Base-by-base conservation (phyloP, 768 basidiomycete genomes). In the Xerocomellus chrysenteron region DNA sequence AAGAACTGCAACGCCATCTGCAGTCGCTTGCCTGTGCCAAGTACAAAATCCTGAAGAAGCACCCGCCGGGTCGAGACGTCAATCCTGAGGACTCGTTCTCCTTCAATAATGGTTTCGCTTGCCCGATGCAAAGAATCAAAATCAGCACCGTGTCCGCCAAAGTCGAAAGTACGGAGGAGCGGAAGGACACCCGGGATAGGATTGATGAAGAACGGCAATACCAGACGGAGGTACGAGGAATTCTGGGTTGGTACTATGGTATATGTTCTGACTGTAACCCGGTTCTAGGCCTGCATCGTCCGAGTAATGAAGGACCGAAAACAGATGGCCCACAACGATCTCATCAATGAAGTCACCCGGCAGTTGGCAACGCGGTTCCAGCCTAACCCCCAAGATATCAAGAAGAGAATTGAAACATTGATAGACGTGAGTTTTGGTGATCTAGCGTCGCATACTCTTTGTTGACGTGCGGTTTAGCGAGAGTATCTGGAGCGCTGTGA, bases 291-390 rank as follows among this genome's bases (percentile, higher is more conserved):
- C 2, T 98, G 93, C 67, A 89, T 98, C 59, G 97, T 99, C 26
- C 87, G 97, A 33, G 86, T 98, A 30, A 98, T 99, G 96, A 98
- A 98, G 75, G 88, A 93, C 68, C 78, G 94, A 53, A 98, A 98
- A 69, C 82, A 83, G 52, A 87, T 98, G 85, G 75, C 79, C 7
- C 93, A 98, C 66, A 92, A 85, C 56, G 92, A 94, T 54, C 81
- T 99, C 14, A 79, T 98, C 57, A 89, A 87, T 63, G 95, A 98
- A 72, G 93, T 94, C 35, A 92, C 92, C 44, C 83, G 85, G 21
- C 96, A 98, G 63, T 74, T 99, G 4, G 78, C 90, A 19, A 78
- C 78, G 55, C 85, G 96, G 5, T 99, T 98, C 79, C 82, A 82
- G 47, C 96, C 96, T 0, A 87, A 92, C 59, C 90, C 94, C 40